Evolutionary conservation across 1,139 yeast genomes (phyloP).

Genomic region (Magnusiomyces fungicola): DNA sequence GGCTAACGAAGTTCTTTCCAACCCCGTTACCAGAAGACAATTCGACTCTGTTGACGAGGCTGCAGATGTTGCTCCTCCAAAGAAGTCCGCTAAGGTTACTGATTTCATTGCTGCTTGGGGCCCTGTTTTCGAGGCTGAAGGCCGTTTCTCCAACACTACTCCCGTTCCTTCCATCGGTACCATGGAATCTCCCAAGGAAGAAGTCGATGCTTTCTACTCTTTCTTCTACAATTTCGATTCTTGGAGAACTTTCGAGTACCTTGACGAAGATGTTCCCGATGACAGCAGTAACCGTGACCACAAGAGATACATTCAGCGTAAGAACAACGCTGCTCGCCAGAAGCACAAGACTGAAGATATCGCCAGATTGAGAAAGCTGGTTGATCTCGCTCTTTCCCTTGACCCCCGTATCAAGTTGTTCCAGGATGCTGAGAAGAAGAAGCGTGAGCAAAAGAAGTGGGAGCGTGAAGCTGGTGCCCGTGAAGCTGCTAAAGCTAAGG

Average conservation of each 20-base stretch:
- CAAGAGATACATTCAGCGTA: slow-evolving; percentile 96
- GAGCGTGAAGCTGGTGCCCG: slow-evolving; percentile 97
- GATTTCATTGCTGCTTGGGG: slow-evolving; percentile 92
- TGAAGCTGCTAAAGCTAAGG: slow-evolving; percentile 76
- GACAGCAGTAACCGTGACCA: slow-evolving; percentile 98
- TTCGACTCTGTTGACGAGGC: slow-evolving; percentile 90
- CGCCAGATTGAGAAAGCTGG: slow-evolving; percentile 78
- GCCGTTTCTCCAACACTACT: slow-evolving; percentile 82
- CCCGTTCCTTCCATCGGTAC: slow-evolving; percentile 84
- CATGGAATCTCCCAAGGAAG: slow-evolving; percentile 59
- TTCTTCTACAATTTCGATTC: slow-evolving; percentile 97
- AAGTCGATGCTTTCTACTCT: slow-evolving; percentile 81
- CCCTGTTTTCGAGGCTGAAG: slow-evolving; percentile 84
- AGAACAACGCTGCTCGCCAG: slow-evolving; percentile 93
- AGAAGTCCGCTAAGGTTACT: slow-evolving; percentile 39
- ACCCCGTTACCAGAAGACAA: slow-evolving; percentile 80
- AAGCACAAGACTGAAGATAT: slow-evolving; percentile 97
- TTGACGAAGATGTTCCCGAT: slow-evolving; percentile 99
- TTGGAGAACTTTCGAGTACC: slow-evolving; percentile 96
- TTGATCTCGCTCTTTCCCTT: slow-evolving; percentile 78
- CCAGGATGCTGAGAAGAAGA: slow-evolving; percentile 92
- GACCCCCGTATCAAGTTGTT: slow-evolving; percentile 93
- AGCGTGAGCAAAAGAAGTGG: slow-evolving; percentile 93
- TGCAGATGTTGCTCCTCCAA: slow-evolving; percentile 80
- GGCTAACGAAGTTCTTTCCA: slow-evolving; percentile 86